These are phyloP conservation scores for Aspergillus neotritici DNA, from an alignment of 2,329 filamentous ascomycete genomes.

Conservation along the genomic window DNA sequence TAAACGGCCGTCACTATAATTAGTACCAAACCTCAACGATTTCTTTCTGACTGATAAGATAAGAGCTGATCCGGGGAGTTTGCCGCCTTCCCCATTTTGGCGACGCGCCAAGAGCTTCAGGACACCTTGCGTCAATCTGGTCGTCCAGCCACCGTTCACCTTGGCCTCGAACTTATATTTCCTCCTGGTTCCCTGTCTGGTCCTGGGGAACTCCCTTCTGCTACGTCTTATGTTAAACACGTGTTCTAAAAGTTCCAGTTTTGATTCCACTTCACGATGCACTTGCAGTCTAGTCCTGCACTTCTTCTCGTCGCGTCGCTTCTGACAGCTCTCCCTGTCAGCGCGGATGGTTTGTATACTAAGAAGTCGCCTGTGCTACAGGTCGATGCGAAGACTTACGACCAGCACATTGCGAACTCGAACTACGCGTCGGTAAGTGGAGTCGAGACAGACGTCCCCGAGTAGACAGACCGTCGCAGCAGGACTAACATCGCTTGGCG, in stretches of 20 bases:
- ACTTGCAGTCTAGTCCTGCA: slow-evolving; percentile 38
- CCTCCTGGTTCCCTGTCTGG: slow-evolving; percentile 4
- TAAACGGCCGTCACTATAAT: too few relatives aligned
- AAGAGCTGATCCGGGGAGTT: background rate
- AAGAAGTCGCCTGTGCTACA: slow-evolving; percentile 85
- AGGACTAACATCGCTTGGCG: too few relatives aligned
- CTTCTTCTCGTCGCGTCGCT: slow-evolving; percentile 53
- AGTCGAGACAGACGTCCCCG: background rate
- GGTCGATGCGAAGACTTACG: slow-evolving; percentile 71
- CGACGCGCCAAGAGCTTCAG: slow-evolving; percentile 38
- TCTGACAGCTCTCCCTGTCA: slow-evolving; percentile 60
- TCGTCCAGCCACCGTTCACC: background rate
- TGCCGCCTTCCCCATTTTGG: slow-evolving; percentile 1
- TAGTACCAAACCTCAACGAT: too few relatives aligned
- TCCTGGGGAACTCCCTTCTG: background rate
- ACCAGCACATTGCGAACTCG: slow-evolving; percentile 75
- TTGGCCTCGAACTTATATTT: background rate
- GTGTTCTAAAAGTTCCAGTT: background rate
- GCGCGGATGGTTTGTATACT: slow-evolving; percentile 69
- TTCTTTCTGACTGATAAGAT: too few relatives aligned
- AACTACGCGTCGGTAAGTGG: slow-evolving; percentile 79
- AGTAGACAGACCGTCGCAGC: too few relatives aligned
- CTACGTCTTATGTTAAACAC: background rate
- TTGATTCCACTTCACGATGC: slow-evolving; percentile 14
- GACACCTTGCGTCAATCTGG: slow-evolving; percentile 34